Conservation (phyloP, 257 asterid genomes). For the Nicotiana paniculata region DNA sequence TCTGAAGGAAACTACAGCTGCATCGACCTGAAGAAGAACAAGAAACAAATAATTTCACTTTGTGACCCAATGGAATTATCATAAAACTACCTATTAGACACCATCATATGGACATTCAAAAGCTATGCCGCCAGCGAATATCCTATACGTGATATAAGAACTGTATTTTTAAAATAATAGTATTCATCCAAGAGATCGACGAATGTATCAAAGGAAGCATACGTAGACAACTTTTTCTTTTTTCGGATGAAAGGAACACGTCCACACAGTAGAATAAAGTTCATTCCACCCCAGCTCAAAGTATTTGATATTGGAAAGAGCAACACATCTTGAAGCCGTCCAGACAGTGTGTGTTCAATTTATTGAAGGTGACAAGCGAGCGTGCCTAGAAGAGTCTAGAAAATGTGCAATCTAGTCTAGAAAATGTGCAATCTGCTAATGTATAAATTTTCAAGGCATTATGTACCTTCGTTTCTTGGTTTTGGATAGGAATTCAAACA, state of each 20-base stretch:
- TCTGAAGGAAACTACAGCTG: conserved; percentile 72
- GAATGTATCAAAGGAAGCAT: background rate
- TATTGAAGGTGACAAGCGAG: background rate
- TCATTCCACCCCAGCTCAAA: background rate
- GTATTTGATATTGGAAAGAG: background rate
- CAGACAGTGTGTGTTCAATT: background rate
- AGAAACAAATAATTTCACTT: background rate
- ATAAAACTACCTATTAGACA: background rate
- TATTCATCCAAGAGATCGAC: background rate
- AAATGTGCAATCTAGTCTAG: background rate
- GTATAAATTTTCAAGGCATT: background rate
- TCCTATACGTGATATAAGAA: background rate
- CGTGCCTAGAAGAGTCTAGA: background rate
- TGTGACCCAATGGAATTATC: background rate
- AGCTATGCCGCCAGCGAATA: background rate
- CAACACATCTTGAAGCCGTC: conserved; percentile 1
- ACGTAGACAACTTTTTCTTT: background rate
- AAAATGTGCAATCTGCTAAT: background rate
- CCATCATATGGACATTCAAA: background rate
- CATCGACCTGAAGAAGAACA: conserved; percentile 66
- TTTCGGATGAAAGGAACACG: background rate
- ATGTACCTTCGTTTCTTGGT: background rate
- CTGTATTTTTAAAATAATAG: background rate
- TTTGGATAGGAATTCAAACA: background rate
- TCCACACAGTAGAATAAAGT: background rate